Percentiles rank a stretch among this genome's conserved stretches.
Evolutionary conservation across 2,329 filamentous ascomycete genomes (phyloP).

Genomic region (Botrytis pseudocinerea): DNA sequence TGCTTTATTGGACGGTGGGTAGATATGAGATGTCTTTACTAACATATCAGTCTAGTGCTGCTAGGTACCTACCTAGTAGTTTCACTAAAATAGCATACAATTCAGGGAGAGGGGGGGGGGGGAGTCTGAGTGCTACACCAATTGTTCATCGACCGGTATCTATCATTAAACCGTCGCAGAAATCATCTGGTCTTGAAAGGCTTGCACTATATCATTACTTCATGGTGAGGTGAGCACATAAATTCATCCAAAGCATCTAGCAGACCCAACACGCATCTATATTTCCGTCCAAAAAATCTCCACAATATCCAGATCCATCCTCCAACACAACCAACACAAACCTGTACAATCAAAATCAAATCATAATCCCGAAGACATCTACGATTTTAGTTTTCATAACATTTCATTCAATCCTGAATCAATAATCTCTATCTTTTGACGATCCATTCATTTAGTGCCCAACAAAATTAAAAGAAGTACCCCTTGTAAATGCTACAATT

Average conservation of each 20-base stretch:
- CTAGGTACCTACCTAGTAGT: background rate
- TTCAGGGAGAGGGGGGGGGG: background rate
- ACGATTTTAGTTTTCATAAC: background rate
- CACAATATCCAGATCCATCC: background rate
- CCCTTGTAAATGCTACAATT: constrained; percentile 30
- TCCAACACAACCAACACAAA: background rate
- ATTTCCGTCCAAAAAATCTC: background rate
- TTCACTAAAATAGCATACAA: background rate
- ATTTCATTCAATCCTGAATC: constrained; percentile 5
- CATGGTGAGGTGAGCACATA: background rate
- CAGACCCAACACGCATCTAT: background rate
- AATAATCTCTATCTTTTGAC: background rate
- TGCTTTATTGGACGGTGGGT: background rate
- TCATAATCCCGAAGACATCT: background rate
- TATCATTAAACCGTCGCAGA: background rate
- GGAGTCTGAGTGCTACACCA: background rate
- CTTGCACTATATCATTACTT: background rate
- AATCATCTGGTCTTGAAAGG: background rate
- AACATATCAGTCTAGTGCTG: background rate
- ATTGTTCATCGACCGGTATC: background rate
- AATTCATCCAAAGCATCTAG: background rate
- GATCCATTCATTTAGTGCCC: constrained; percentile 2
- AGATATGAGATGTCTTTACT: background rate
- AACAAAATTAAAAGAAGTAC: constrained; percentile 18
- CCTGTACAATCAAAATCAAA: background rate